These are phyloP conservation scores for Cynara cardunculus DNA, from an alignment of 129 eudicot species.

Conservation along the genomic window DNA sequence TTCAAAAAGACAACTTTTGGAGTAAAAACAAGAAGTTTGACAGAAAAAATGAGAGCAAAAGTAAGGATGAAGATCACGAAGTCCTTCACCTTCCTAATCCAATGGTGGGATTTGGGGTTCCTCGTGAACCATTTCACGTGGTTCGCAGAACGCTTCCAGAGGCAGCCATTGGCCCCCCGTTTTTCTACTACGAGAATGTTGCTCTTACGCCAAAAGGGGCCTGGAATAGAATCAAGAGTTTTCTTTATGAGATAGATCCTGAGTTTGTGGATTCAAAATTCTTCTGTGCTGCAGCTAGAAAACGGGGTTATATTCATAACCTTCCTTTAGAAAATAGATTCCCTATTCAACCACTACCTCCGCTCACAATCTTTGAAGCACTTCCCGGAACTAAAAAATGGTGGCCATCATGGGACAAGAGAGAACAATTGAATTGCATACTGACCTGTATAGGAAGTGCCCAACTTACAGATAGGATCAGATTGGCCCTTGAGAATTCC, in stretches of 20 bases:
- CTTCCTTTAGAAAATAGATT: constrained; percentile 37
- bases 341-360: constrained; percentile 36
- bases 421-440: constrained; percentile 36
- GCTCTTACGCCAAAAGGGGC: constrained; percentile 35
- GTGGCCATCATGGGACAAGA: constrained; percentile 51
- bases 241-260: constrained; percentile 33
- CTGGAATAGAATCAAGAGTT: constrained; percentile 24
- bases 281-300: constrained; percentile 38
- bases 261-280: constrained; percentile 44
- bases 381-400: constrained; percentile 26
- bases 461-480: constrained; percentile 21
- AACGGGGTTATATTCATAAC: constrained; percentile 46
- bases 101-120: constrained; percentile 50
- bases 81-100: constrained; percentile 28
- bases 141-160: constrained; percentile 16
- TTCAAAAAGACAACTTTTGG: background rate
- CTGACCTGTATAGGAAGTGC: constrained; percentile 35
- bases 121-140: background rate
- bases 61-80: background rate
- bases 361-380: constrained; percentile 29
- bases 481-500: background rate
- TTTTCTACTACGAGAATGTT: constrained; percentile 40
- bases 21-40: background rate
- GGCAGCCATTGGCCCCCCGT: constrained; percentile 34
- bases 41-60: background rate